These are phyloP conservation scores for Mycosphaerella arachidis DNA, from an alignment of 2,329 filamentous ascomycete species.

Conservation along the genomic window DNA sequence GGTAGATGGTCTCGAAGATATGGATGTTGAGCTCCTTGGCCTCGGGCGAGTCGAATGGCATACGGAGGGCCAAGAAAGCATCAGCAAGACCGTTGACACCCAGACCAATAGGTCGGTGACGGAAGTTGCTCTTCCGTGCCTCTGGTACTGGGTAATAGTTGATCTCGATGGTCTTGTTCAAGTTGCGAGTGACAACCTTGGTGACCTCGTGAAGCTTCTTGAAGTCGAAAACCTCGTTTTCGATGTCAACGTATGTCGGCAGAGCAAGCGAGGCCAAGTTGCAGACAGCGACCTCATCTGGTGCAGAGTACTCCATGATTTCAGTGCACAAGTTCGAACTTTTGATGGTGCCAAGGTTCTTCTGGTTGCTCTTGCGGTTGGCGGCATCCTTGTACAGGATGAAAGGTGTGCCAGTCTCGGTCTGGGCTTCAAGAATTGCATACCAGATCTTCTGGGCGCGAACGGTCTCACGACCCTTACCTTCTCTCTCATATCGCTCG, in stretches of 20 bases:
- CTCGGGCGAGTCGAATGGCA: constrained; percentile 95
- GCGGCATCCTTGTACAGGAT: constrained; percentile 99
- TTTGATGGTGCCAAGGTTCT: constrained; percentile 97
- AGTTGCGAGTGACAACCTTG: constrained; percentile 85
- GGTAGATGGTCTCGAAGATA: constrained; percentile 99
- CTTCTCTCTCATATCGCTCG: constrained; percentile 80
- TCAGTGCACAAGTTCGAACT: constrained; percentile 99
- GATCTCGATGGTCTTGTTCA: constrained; percentile 97
- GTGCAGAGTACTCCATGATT: constrained; percentile 94
- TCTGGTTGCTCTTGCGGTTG: constrained; percentile 99
- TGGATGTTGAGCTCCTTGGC: constrained; percentile 92
- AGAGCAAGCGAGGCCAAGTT: constrained; percentile 93
- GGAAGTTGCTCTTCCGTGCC: constrained; percentile 93
- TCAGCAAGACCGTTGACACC: constrained; percentile 97
- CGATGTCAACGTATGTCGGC: constrained; percentile 84
- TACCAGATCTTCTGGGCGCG: constrained; percentile 99
- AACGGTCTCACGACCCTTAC: constrained; percentile 81
- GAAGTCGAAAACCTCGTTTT: constrained; percentile 84
- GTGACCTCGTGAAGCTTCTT: constrained; percentile 92
- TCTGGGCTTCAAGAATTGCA: constrained; percentile 94
- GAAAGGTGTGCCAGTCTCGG: constrained; percentile 97
- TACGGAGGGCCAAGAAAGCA: constrained; percentile 91
- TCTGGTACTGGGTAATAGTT: constrained; percentile 98
- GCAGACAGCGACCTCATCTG: constrained; percentile 97
- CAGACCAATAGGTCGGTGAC: constrained; percentile 90